A percentile compares a stretch with the other conserved stretches of the same genome.
phyloP scores from a whole-genome alignment of 164 flowering plant species.

The Sedum album region DNA sequence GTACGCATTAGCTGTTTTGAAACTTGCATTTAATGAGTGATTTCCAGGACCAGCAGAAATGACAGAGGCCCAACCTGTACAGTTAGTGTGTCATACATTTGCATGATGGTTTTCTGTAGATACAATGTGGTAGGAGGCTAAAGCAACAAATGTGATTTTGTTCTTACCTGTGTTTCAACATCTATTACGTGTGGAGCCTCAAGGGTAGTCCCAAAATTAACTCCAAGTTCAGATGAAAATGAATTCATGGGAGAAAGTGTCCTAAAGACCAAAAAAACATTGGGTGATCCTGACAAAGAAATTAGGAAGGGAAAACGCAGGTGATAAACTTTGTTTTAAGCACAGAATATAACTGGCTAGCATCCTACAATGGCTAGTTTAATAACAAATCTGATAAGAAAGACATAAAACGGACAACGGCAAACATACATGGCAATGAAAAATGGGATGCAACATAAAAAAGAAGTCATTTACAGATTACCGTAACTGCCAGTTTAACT shows the following conservation, averaged over 20 bases:
- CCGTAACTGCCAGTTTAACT: not conserved
- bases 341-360: not conserved
- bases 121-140: not conserved
- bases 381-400: no score
- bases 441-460: not conserved
- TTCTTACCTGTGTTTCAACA: slow-evolving; percentile 64
- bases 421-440: not conserved
- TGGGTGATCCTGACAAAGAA: not conserved
- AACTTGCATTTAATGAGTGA: slow-evolving; percentile 82
- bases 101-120: not conserved
- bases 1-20: slow-evolving; percentile 72
- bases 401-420: not conserved
- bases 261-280: slow-evolving; percentile 29
- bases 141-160: not conserved
- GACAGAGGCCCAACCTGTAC: slow-evolving; percentile 77
- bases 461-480: not conserved
- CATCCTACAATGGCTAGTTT: not conserved
- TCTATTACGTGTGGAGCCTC: slow-evolving; percentile 98
- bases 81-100: not conserved
- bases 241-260: slow-evolving; percentile 88
- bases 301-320: not conserved
- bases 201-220: slow-evolving; percentile 78
- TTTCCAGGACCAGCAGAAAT: slow-evolving; percentile 68
- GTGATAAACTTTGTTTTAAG: not conserved
- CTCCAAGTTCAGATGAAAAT: slow-evolving; percentile 92